Evolutionary conservation across 495 filamentous ascomycete species (phyloP).

Genomic region (Hamigera avellanea): DNA sequence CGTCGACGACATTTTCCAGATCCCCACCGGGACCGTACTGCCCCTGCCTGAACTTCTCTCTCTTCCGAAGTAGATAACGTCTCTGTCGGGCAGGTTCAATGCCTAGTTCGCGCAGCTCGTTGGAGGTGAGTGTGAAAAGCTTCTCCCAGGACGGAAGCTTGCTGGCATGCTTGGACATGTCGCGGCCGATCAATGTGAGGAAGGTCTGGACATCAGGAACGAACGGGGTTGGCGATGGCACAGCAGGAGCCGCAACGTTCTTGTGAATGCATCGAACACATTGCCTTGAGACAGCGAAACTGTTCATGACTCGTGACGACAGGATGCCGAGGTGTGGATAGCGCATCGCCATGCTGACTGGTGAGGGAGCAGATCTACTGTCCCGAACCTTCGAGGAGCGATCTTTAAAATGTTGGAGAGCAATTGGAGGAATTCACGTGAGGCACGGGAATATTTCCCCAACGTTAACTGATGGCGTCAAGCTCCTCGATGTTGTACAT

Average conservation of each 20-base stretch:
- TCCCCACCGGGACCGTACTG: constrained; percentile 71
- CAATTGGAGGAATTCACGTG: too few species aligned
- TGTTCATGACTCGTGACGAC: constrained; percentile 15
- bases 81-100: constrained; percentile 75
- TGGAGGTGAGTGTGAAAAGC: constrained; percentile 66
- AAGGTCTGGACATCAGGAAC: constrained; percentile 87
- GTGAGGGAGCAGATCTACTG: neutral
- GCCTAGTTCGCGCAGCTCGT: constrained; percentile 69
- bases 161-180: constrained; percentile 61
- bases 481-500: too few species aligned
- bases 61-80: constrained; percentile 75
- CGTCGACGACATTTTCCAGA: constrained; percentile 57
- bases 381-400: too few species aligned
- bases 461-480: too few species aligned
- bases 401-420: too few species aligned
- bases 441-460: too few species aligned
- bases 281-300: constrained; percentile 16
- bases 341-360: constrained; percentile 22
- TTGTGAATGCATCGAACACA: constrained; percentile 25
- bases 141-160: constrained; percentile 82
- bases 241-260: constrained; percentile 10
- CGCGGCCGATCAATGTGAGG: constrained; percentile 83
- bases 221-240: constrained; percentile 69
- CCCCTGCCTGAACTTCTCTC: constrained; percentile 69
- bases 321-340: constrained; percentile 17